These are phyloP conservation scores for Microcyclosporella mali DNA, from an alignment of 2,329 filamentous ascomycete species.

Conservation along the genomic window DNA sequence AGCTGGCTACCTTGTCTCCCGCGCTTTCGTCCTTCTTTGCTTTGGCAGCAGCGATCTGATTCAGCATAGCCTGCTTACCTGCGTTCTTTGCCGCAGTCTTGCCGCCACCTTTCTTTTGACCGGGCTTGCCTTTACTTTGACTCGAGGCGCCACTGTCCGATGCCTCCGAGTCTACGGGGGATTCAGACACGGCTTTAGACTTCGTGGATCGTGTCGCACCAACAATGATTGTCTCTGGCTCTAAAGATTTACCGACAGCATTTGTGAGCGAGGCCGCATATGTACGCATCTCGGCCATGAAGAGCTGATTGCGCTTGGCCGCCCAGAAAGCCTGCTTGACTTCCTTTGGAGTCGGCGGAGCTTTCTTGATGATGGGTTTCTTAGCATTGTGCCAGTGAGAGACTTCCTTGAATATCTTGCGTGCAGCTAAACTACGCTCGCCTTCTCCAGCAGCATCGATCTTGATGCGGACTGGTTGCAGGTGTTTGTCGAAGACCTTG, in stretches of 20 bases:
- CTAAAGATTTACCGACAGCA: slow-evolving; percentile 54
- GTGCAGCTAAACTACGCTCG: slow-evolving; percentile 28
- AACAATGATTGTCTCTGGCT: slow-evolving; percentile 59
- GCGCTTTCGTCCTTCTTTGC: slow-evolving; percentile 38
- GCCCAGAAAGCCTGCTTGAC: slow-evolving; percentile 36
- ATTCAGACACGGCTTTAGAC: slow-evolving; percentile 16
- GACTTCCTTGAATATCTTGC: slow-evolving; percentile 43
- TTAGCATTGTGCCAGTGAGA: slow-evolving; percentile 60
- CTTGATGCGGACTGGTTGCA: slow-evolving; percentile 39
- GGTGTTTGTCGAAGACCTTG: slow-evolving; percentile 43
- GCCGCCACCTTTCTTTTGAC: slow-evolving; percentile 26
- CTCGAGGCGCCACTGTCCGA: slow-evolving; percentile 23
- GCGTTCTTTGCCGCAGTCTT: slow-evolving; percentile 32
- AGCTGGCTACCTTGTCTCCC: slow-evolving; percentile 36
- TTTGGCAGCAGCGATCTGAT: slow-evolving; percentile 38
- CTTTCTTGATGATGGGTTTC: slow-evolving; percentile 43
- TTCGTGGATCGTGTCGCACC: slow-evolving; percentile 17
- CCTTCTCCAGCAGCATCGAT: slow-evolving; percentile 32
- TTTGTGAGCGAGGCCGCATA: slow-evolving; percentile 68
- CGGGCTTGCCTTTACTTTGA: slow-evolving; percentile 24
- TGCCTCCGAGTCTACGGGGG: slow-evolving; percentile 26
- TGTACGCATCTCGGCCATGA: slow-evolving; percentile 60
- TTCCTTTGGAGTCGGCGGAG: slow-evolving; percentile 18
- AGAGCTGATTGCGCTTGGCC: slow-evolving; percentile 52
- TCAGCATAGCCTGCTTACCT: slow-evolving; percentile 41